Percentiles rank a stretch among this genome's conserved stretches.
These are phyloP conservation scores for Cladochytrium replicatum DNA, from an alignment of 192 early-diverging fungal species.

Conservation along the genomic window DNA sequence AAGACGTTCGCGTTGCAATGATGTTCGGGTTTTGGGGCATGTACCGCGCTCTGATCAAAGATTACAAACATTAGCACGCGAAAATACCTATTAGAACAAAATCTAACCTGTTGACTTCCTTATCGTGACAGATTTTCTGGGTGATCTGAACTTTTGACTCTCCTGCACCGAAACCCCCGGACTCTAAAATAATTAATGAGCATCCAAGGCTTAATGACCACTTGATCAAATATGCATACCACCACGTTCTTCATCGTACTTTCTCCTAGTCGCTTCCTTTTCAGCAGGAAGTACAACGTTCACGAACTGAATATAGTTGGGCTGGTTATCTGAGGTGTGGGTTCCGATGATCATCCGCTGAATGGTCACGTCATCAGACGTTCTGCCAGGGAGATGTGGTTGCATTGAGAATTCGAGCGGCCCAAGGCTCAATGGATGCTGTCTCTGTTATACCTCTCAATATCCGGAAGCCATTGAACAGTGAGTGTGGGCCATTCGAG, in stretches of 20 bases:
- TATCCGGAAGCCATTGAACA: conserved; percentile 93
- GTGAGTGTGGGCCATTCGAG: conserved; percentile 98
- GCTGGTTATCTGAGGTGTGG: conserved; percentile 91
- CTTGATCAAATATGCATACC: conserved; percentile 27
- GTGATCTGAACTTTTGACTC: conserved; percentile 76
- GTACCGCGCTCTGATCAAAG: conserved; percentile 68
- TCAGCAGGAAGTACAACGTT: conserved; percentile 77
- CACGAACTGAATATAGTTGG: conserved; percentile 95
- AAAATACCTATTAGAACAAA: conserved; percentile 2
- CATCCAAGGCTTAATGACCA: background rate
- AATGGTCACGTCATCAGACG: conserved; percentile 33
- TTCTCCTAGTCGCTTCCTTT: conserved; percentile 41
- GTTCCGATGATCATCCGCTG: conserved; percentile 90
- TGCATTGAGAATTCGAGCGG: too few relatives aligned
- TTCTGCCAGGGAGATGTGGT: too few relatives aligned
- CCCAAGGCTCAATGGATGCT: background rate
- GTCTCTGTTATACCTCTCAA: conserved; percentile 54
- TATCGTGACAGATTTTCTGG: conserved; percentile 93
- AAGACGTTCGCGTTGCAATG: conserved; percentile 86
- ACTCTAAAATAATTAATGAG: conserved; percentile 31
- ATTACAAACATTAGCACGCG: background rate
- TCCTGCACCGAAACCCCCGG: conserved; percentile 69
- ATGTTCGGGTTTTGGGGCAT: conserved; percentile 93
- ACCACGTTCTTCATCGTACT: conserved; percentile 65
- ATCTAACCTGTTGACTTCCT: conserved; percentile 78